phyloP scores from a whole-genome alignment of 2,329 filamentous ascomycete genomes.

The Aureobasidium lini region DNA sequence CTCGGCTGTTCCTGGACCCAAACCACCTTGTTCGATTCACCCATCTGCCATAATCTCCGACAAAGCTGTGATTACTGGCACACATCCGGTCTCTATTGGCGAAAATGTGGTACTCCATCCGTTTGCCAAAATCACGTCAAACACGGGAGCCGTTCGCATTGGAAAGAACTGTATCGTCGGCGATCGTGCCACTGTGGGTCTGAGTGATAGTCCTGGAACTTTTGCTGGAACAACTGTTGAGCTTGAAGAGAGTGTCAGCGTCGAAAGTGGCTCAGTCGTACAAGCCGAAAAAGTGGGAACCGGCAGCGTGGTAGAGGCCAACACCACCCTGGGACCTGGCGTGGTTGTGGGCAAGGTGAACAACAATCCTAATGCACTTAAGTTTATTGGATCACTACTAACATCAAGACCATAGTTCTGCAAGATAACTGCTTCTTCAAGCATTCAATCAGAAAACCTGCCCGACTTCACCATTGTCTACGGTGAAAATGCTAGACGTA shows the following conservation, averaged over 20 bases:
- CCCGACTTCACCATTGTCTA: constrained; percentile 41
- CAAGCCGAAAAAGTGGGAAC: constrained; percentile 26
- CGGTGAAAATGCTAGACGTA: constrained; percentile 29
- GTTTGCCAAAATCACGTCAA: constrained; percentile 50
- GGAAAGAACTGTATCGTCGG: constrained; percentile 61
- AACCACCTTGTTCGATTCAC: constrained; percentile 37
- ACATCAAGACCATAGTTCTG: constrained; percentile 30
- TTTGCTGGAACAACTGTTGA: constrained; percentile 24
- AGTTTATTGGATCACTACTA: not conserved
- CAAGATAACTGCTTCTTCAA: constrained; percentile 33
- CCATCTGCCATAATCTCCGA: constrained; percentile 41
- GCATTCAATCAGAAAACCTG: constrained; percentile 30
- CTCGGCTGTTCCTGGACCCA: constrained; percentile 15
- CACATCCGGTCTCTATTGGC: constrained; percentile 69
- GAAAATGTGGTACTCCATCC: constrained; percentile 80
- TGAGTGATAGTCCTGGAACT: constrained; percentile 18
- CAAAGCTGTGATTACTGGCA: constrained; percentile 52
- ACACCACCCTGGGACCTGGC: constrained; percentile 27
- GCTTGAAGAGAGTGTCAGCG: constrained; percentile 35
- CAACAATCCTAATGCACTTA: not conserved
- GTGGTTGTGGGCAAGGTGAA: constrained; percentile 38
- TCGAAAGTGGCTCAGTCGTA: constrained; percentile 38
- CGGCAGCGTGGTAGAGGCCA: constrained; percentile 24
- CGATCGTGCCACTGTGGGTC: constrained; percentile 48
- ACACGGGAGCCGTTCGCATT: constrained; percentile 35